Evolutionary conservation across 2,329 filamentous ascomycete species (phyloP).

Genomic region (Talaromyces sp.): DNA sequence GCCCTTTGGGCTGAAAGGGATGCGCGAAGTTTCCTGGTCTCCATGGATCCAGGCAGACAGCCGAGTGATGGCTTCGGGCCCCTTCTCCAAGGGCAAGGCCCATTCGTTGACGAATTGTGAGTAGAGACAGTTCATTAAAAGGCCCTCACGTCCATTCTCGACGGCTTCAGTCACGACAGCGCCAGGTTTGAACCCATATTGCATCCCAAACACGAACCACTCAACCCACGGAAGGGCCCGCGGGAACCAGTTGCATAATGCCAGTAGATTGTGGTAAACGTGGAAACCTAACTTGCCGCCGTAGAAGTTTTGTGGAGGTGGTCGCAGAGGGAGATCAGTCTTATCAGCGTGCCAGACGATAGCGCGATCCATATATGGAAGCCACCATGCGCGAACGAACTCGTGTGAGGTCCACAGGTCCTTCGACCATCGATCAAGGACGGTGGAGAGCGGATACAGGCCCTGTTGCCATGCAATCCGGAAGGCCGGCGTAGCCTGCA

Average conservation of each 20-base stretch:
- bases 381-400: constrained; percentile 96
- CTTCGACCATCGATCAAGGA: constrained; percentile 67
- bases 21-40: constrained; percentile 63
- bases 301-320: constrained; percentile 69
- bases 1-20: constrained; percentile 74
- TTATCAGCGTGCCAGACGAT: constrained; percentile 88
- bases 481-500: constrained; percentile 73
- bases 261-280: constrained; percentile 87
- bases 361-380: constrained; percentile 82
- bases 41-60: constrained; percentile 81
- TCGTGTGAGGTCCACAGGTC: constrained; percentile 78
- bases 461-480: constrained; percentile 84
- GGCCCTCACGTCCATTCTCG: constrained; percentile 70
- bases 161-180: constrained; percentile 66
- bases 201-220: constrained; percentile 96
- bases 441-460: constrained; percentile 62
- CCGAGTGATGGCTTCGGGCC: constrained; percentile 78
- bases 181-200: constrained; percentile 77
- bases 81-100: constrained; percentile 80
- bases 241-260: constrained; percentile 71
- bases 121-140: constrained; percentile 96
- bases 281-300: constrained; percentile 78
- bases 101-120: constrained; percentile 99
- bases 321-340: constrained; percentile 56
- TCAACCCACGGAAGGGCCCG: constrained; percentile 81